Conservation (phyloP, 345 rosid species). For the Sisymbrium altissimum region DNA sequence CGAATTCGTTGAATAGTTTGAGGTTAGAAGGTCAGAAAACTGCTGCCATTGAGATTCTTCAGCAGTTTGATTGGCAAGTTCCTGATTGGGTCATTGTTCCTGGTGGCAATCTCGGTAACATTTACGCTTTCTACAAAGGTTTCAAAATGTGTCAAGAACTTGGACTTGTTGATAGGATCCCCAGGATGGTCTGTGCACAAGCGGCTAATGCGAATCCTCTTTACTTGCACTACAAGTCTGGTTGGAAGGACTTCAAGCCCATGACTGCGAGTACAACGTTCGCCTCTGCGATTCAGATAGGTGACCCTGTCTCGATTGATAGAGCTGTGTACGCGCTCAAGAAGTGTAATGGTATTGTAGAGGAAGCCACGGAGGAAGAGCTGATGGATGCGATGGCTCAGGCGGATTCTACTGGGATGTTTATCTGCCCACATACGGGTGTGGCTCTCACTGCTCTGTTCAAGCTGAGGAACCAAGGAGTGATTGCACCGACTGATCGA, state of each 20-base stretch:
- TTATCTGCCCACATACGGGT: constrained; percentile 92
- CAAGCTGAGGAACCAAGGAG: constrained; percentile 77
- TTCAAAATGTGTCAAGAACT: constrained; percentile 82
- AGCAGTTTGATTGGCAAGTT: constrained; percentile 92
- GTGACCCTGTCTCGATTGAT: constrained; percentile 89
- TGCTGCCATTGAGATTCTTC: constrained; percentile 85
- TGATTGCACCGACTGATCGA: constrained; percentile 59
- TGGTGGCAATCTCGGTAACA: constrained; percentile 87
- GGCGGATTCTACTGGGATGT: constrained; percentile 95
- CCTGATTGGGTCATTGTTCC: constrained; percentile 98
- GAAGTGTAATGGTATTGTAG: constrained; percentile 75
- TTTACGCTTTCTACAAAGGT: constrained; percentile 88
- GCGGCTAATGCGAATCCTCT: constrained; percentile 95
- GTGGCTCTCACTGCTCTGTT: constrained; percentile 78
- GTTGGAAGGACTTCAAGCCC: constrained; percentile 71
- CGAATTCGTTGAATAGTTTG: constrained; percentile 80
- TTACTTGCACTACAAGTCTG: constrained; percentile 67
- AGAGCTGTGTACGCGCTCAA: constrained; percentile 81
- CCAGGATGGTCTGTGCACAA: constrained; percentile 84
- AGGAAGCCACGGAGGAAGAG: constrained; percentile 88
- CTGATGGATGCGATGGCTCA: constrained; percentile 93
- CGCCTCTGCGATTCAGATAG: constrained; percentile 93
- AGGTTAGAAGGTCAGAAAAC: constrained; percentile 93
- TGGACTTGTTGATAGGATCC: constrained; percentile 79
- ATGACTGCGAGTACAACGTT: constrained; percentile 70